phyloP scores from a whole-genome alignment of 257 asterid genomes.

The Misopates orontium region DNA sequence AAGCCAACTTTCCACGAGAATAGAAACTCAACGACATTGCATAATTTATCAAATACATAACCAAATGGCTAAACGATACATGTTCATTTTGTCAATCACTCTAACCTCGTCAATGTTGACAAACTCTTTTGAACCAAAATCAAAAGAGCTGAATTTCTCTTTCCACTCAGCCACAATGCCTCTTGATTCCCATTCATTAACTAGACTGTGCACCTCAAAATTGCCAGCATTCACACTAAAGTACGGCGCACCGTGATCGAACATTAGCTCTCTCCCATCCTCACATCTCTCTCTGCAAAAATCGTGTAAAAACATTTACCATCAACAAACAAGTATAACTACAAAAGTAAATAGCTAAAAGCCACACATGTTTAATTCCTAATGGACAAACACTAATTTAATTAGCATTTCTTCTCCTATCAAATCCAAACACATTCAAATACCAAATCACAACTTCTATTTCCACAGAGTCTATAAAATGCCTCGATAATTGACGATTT shows the following conservation, averaged over 20 bases:
- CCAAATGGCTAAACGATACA: not conserved
- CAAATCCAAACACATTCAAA: not conserved
- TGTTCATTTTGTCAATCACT: not conserved
- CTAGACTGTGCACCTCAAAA: conserved; percentile 61
- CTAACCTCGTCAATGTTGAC: conserved; percentile 55
- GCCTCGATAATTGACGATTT: no score
- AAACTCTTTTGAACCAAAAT: conserved; percentile 59
- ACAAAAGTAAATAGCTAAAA: not conserved
- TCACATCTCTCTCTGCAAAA: conserved; percentile 57
- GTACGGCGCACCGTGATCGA: conserved; percentile 89
- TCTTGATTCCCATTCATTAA: conserved; percentile 75
- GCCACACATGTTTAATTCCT: not conserved
- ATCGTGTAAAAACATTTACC: not conserved
- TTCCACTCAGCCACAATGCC: conserved; percentile 83
- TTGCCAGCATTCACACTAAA: conserved; percentile 50
- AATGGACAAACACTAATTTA: not conserved
- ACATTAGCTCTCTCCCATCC: conserved; percentile 77
- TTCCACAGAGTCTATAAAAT: not conserved
- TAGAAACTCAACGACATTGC: not conserved
- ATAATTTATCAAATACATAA: not conserved
- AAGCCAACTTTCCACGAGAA: conserved; percentile 6
- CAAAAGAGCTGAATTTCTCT: conserved; percentile 75
- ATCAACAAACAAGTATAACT: not conserved
- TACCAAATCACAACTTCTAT: not conserved
- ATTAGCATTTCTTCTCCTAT: not conserved